Percentiles rank a stretch among this genome's conserved stretches.
Evolutionary conservation across 2,329 filamentous ascomycete species (phyloP).

Genomic region (Scopulariopsis brevicaulis): DNA sequence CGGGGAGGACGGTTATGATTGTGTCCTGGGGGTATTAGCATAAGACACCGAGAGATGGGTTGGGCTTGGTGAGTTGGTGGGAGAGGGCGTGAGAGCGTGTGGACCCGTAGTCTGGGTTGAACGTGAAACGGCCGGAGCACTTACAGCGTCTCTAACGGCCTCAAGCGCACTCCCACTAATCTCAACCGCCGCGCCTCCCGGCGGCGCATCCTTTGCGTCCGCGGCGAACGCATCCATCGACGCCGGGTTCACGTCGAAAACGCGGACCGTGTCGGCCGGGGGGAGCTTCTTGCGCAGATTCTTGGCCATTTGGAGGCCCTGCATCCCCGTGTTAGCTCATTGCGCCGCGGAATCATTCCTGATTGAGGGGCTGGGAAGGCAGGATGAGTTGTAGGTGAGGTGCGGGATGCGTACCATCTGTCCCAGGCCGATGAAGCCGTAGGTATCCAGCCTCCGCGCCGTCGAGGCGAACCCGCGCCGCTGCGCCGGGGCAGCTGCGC

Average conservation of each 20-base stretch:
- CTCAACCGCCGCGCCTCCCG: conserved; percentile 33
- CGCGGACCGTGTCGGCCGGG: conserved; percentile 34
- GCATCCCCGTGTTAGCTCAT: not conserved
- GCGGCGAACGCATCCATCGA: conserved; percentile 32
- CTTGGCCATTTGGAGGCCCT: conserved; percentile 54
- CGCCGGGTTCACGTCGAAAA: conserved; percentile 45
- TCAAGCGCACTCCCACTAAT: conserved; percentile 31
- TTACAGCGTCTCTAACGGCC: conserved; percentile 40
- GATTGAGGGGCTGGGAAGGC: not conserved
- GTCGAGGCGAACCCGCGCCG: conserved; percentile 39
- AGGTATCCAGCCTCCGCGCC: conserved; percentile 33
- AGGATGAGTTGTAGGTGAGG: not conserved
- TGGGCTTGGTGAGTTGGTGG: no score
- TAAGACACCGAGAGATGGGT: conserved; percentile 4
- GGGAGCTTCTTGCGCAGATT: conserved; percentile 47
- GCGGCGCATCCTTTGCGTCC: conserved; percentile 30
- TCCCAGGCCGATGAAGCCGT: conserved; percentile 48
- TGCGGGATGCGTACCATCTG: conserved; percentile 38
- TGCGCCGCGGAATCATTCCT: not conserved
- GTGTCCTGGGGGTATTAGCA: conserved; percentile 49
- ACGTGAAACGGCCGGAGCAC: conserved; percentile 11
- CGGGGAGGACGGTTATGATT: conserved; percentile 80
- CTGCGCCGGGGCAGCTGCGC: conserved; percentile 15
- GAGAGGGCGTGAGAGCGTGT: no score
- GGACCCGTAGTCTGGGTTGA: not conserved